Conservation (phyloP, 2,329 filamentous ascomycete species). For the Penicillium sp. region DNA sequence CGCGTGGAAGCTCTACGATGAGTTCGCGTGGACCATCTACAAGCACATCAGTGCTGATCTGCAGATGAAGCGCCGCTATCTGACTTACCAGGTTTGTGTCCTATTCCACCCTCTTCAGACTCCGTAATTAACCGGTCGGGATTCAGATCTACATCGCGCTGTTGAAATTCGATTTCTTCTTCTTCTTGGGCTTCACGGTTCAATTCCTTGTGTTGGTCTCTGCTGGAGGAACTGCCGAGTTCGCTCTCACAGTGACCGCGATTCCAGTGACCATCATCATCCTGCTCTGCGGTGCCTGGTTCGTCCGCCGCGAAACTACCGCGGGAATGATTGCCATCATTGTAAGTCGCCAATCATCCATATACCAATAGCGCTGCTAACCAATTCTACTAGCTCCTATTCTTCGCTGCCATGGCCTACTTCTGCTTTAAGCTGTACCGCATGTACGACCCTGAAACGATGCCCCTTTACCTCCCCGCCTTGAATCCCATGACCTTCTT, state of each 20-base stretch:
- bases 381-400: constrained; percentile 60
- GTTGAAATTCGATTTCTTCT: constrained; percentile 99
- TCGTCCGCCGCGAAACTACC: constrained; percentile 80
- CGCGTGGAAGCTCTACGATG: constrained; percentile 95
- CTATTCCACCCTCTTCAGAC: constrained; percentile 6
- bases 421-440: constrained; percentile 98
- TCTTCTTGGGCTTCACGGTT: constrained; percentile 97
- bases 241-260: constrained; percentile 82
- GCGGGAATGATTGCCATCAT: constrained; percentile 77
- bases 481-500: constrained; percentile 88
- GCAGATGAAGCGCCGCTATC: constrained; percentile 92
- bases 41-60: constrained; percentile 98
- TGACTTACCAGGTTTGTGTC: constrained; percentile 82
- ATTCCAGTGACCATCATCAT: constrained; percentile 90
- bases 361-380: constrained; percentile 16
- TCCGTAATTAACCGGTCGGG: constrained; percentile 16
- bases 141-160: constrained; percentile 91
- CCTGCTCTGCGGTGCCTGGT: constrained; percentile 79
- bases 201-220: constrained; percentile 95
- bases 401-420: constrained; percentile 86
- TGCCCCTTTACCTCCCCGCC: constrained; percentile 70
- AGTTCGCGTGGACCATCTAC: constrained; percentile 99
- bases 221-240: constrained; percentile 69
- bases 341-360: constrained; percentile 41
- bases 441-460: constrained; percentile 74